Evolutionary conservation across 2,329 filamentous ascomycete species (phyloP).

Genomic region (Fusarium sp.): DNA sequence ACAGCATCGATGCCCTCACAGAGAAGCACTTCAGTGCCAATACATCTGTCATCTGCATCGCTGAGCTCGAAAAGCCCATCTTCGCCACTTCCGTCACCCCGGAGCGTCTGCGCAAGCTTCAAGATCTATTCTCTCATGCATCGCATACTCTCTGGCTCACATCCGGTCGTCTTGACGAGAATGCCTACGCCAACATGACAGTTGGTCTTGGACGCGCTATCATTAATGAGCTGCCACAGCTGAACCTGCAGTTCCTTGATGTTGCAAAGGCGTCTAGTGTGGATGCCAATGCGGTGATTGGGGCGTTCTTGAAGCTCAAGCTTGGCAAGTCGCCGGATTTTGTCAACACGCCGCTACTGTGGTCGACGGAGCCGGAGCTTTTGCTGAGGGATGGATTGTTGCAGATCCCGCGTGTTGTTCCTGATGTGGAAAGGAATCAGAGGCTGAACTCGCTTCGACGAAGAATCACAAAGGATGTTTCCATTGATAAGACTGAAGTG

Average conservation of each 20-base stretch:
- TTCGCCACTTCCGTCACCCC: neutral
- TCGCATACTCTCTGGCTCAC: neutral
- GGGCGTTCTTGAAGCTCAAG: constrained; percentile 12
- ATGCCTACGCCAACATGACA: constrained; percentile 2
- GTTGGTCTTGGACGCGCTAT: constrained; percentile 1
- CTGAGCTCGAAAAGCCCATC: constrained; percentile 1
- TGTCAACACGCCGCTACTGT: neutral
- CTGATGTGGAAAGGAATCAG: neutral
- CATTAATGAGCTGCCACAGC: constrained; percentile 1
- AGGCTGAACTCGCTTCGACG: constrained; percentile 3
- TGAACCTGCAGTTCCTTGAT: constrained; percentile 10
- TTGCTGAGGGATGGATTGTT: neutral
- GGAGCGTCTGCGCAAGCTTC: neutral
- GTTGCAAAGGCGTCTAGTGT: neutral
- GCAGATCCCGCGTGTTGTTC: constrained; percentile 2
- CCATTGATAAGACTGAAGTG: neutral
- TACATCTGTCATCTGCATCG: constrained; percentile 5
- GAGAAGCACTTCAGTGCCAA: neutral
- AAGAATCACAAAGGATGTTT: neutral
- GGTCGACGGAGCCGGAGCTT: constrained; percentile 5
- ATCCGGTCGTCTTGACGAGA: constrained; percentile 2
- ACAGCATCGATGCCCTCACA: neutral
- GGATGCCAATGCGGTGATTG: neutral
- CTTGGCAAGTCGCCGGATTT: neutral
- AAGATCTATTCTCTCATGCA: neutral